Conservation (phyloP, 176 grass and related monocot species). For the Typha latifolia region DNA sequence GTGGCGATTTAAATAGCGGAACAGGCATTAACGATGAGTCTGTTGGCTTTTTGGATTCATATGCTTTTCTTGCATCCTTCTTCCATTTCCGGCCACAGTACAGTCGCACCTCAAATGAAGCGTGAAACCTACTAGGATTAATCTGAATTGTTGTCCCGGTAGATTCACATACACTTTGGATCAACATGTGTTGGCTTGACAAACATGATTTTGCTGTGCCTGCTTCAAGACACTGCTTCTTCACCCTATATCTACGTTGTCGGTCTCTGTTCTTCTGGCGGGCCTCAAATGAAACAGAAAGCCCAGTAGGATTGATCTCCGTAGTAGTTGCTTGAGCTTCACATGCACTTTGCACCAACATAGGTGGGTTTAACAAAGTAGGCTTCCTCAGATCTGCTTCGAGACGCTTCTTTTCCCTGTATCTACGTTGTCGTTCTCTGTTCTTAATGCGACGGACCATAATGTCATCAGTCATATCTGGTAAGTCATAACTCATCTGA, state of each 20-base stretch:
- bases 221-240: slow-evolving; percentile 9
- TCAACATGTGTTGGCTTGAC: not conserved
- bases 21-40: not conserved
- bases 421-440: slow-evolving; percentile 19
- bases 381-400: slow-evolving; percentile 2
- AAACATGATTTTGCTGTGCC: not conserved
- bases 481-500: not conserved
- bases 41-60: not conserved
- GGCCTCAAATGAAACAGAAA: not conserved
- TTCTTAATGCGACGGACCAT: slow-evolving; percentile 10
- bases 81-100: slow-evolving; percentile 18
- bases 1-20: not conserved
- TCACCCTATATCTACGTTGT: slow-evolving; percentile 14
- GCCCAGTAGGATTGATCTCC: not conserved
- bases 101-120: not conserved
- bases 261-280: slow-evolving; percentile 14
- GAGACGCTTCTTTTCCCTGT: slow-evolving; percentile 16
- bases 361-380: not conserved
- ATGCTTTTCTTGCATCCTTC: slow-evolving; percentile 12
- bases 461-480: not conserved
- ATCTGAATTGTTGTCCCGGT: not conserved
- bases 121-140: no score
- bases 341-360: not conserved
- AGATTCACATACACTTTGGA: not conserved
- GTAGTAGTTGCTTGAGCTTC: not conserved